Evolutionary conservation across 2,329 filamentous ascomycete species (phyloP), one percentile per base, ranked within the genome.

Genomic region (Hymenoscyphus infarciens): DNA sequence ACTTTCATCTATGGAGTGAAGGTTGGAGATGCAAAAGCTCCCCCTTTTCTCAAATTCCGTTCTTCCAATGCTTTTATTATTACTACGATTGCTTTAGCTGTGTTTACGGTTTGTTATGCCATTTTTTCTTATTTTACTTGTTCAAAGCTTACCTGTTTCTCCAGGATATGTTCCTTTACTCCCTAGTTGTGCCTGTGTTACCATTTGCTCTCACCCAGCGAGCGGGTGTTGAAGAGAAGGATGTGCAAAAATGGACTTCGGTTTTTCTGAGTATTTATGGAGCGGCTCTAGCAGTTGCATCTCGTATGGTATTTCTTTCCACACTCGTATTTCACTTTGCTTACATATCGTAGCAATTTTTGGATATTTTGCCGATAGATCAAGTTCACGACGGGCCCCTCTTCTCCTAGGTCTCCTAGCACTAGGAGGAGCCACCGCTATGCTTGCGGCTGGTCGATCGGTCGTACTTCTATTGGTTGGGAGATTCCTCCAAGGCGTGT

Each of bases 201-300:
- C 89, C 89, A 0, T 91, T 88, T 66, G 85, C 87, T 5, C 75
- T 91, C 27, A 79, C 81, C 4, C 73, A 77, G 22, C 81, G 83
- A 70, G 82, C 81, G 22, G 80, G 83, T 25, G 75, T 88, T 3
- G 70, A 77, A 0, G 72, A 79, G 33, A 74, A 78, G 58, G 69
- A 74, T 72, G 82, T 88, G 1, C 89, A 92, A 75, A 80, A 79
- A 71, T 92, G 88, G 89, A 84, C 86, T 1, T 88, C 88, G 0
- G 82, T 91, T n/a, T 80, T 92, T 4, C 77, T 92, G 5, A 87
- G 87, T 31, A 82, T 88, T 19, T 92, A 92, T 72, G 88, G 87
- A 53, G 86, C 83, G 2, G 83, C 87, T 1, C 76, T 92, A 5
- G 80, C 91, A 22, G 76, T 84, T 3, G 82, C 82, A 35, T 79